Base-by-base conservation (phyloP, 2,329 filamentous ascomycete species). In the Colletotrichum gloeosporioides region DNA sequence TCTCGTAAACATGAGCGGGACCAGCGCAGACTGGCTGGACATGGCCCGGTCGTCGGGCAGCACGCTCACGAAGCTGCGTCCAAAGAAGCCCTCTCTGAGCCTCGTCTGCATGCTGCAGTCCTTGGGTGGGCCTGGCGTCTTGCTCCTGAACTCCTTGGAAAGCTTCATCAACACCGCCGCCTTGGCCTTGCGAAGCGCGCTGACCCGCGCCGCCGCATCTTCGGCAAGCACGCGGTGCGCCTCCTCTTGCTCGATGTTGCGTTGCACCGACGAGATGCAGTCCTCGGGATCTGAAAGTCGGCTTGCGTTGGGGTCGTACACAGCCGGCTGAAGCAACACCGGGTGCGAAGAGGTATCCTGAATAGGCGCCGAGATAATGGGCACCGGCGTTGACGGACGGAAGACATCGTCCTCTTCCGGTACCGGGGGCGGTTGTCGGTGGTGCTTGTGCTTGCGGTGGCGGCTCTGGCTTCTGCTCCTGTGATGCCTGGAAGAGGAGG, bases 1-100 rank as follows among this genome's bases (percentile, higher is more conserved):
- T 63, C 88, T 86, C 81, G 88, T 91, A 73, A 93, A 92, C 82
- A 93, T 90, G 80, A 93, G 84, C 77, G 92, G 91, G 77, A 93
- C 91, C 79, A 92, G 79, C 22, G 87, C 86, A 66, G 87, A 89
- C 80, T 85, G 86, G 78, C 88, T 90, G 76, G 91, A 90, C 81
- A 91, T 82, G 70, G 85, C 87, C 76, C 86, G 80, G 59, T 87
- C 84, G 71, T 90, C 87, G 66, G 87, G 82, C 68, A 87, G 71
- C 29, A 87, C 84, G 53, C 80, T 82, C 10, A 82, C 79, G 61
- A 80, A 76, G 74, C 83, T 84, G 77, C 79, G 82, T 16, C 86
- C 87, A 78, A 88, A 88, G 44, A 88, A 77, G 13, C 87, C 86
- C 76, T 87, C 86, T 15, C 86, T 81, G 59, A 88, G 83, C 59